Evolutionary conservation across 179 eudicot species (phyloP), one percentile per base, ranked within the genome.

Genomic region (Drosera spatulata): DNA sequence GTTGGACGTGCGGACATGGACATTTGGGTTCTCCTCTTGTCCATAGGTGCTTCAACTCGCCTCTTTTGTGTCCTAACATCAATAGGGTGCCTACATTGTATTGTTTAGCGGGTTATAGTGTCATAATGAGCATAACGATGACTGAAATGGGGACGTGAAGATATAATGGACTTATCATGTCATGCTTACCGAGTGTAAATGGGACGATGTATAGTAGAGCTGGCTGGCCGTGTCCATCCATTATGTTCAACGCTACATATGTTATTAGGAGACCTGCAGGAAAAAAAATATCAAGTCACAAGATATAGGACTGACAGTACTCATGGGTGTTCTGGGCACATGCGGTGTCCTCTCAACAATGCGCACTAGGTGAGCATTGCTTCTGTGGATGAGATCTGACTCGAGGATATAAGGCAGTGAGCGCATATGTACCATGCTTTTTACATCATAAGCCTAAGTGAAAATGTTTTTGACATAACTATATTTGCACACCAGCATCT

Each of bases 141-240:
- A 46, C 11, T 46, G 11, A 8, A 46, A 11, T 46, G 10, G 5
- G 50, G 8, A 46, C 8, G 10, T 46, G 49, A 22, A 22, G 33
- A 22, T 22, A 22, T 22, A 22, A 22, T 22, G 33, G 33, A 22
- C 1, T 22, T 22, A 22, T 22, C 33, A 22, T 22, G 33, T 22
- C 33, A 22, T 22, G 33, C 85, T 41, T 79, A 93, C 99, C 96
- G 44, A 89, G 77, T 39, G 88, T 89, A 80, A 84, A 89, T 10
- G 96, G 99, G 58, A 89, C 99, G 58, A 93, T 93, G 85, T 93
- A 93, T 62, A 93, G 99, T 69, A 93, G 66, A 65, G 99, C 99
- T 45, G 96, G 99, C 33, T 22, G 33, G 33, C 33, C 33, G 33
- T 22, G 33, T 22, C 33, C 33, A 22, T 22, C 33, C 33, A 93